Conservation (phyloP, 148 eudicot species). For the Cornus florida region DNA sequence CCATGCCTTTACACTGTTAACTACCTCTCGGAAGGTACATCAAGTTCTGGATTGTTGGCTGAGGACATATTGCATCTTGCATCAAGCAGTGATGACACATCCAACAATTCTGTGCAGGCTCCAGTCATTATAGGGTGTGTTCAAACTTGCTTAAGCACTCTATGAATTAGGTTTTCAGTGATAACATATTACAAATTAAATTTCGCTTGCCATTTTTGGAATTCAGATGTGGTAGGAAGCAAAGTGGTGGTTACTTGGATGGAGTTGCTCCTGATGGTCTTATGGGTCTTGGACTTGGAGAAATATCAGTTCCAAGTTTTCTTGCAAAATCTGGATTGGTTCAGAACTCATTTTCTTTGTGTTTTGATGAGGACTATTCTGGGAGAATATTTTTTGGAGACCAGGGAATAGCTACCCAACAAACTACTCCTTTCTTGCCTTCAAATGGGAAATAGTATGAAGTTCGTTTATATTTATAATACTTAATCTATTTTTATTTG, state of each 20-base stretch:
- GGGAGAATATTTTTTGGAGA: constrained; percentile 90
- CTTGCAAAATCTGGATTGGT: constrained; percentile 82
- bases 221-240: constrained; percentile 87
- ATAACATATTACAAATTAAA: background rate
- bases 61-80: constrained; percentile 81
- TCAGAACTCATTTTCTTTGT: constrained; percentile 76
- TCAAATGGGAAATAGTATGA: constrained; percentile 66
- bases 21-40: constrained; percentile 58
- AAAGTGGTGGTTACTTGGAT: constrained; percentile 83
- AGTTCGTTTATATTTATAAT: background rate
- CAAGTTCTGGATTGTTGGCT: constrained; percentile 88
- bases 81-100: constrained; percentile 42
- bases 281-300: constrained; percentile 86
- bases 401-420: constrained; percentile 59
- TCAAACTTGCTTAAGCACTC: background rate
- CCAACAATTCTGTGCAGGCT: constrained; percentile 57
- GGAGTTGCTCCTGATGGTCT: constrained; percentile 97
- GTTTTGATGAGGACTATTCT: constrained; percentile 71
- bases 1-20: constrained; percentile 69
- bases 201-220: background rate
- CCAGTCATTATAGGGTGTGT: constrained; percentile 72
- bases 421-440: constrained; percentile 70
- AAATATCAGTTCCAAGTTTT: constrained; percentile 77
- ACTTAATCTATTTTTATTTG: background rate
- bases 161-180: background rate